phyloP scores from a whole-genome alignment of 1,284 basidiomycete species.

The Papiliotrema terrestris region DNA sequence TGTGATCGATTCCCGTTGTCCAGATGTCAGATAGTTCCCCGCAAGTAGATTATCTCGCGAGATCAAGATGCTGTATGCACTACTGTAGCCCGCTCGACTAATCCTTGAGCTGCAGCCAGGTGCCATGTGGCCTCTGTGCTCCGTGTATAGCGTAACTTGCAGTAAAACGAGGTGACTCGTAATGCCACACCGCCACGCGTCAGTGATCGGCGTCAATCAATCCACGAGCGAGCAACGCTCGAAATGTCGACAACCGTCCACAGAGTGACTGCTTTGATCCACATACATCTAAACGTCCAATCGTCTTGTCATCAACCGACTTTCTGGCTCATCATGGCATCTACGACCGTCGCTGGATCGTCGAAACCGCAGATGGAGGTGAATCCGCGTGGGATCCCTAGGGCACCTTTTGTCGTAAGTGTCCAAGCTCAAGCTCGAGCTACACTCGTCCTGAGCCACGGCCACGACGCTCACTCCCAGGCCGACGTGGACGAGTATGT shows the following conservation, averaged over 20 bases:
- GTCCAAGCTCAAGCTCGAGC: not conserved
- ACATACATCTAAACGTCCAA: not conserved
- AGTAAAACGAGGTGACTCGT: no score
- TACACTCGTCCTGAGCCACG: not conserved
- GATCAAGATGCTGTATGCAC: no score
- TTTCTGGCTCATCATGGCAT: constrained; percentile 12
- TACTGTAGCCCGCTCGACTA: no score
- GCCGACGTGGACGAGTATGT: constrained; percentile 82
- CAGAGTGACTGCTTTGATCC: not conserved
- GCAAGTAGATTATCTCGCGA: no score
- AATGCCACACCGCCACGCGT: no score
- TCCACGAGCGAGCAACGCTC: not conserved
- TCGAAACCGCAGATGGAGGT: constrained; percentile 53
- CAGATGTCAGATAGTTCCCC: not conserved
- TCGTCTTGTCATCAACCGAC: not conserved
- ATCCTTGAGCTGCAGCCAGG: no score
- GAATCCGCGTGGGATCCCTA: constrained; percentile 88
- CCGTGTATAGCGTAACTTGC: no score
- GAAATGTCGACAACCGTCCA: not conserved
- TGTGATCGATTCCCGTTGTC: not conserved
- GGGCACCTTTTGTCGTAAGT: constrained; percentile 90
- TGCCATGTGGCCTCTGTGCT: no score
- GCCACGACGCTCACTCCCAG: constrained; percentile 47
- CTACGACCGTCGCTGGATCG: constrained; percentile 18
- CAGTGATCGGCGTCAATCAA: no score